Percentiles rank a stretch among this genome's conserved stretches.
These are phyloP conservation scores for Trametes villosa DNA, from an alignment of 768 basidiomycete genomes.

Conservation along the genomic window DNA sequence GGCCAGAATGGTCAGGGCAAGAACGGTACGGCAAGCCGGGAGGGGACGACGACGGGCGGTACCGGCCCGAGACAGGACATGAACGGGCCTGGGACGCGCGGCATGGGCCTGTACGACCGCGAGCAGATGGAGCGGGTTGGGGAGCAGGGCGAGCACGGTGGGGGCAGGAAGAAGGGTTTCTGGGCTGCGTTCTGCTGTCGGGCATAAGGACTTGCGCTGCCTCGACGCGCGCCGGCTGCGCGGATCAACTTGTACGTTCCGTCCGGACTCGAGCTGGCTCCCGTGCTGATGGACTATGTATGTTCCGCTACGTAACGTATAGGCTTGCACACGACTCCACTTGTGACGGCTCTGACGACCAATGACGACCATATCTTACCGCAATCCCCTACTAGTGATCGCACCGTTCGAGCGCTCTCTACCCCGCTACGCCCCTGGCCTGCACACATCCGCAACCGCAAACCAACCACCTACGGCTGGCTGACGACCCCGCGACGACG, in stretches of 20 bases:
- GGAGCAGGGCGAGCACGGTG: constrained; percentile 62
- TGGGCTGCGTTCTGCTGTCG: constrained; percentile 73
- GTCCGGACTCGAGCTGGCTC: neutral
- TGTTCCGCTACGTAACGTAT: neutral
- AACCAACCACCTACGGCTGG: constrained; percentile 8
- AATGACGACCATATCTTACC: constrained; percentile 17
- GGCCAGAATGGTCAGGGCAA: constrained; percentile 56
- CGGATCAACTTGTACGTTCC: constrained; percentile 23
- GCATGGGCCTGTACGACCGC: constrained; percentile 69
- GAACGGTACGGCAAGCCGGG: constrained; percentile 50
- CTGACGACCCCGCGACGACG: constrained; percentile 23
- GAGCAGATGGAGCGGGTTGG: constrained; percentile 64
- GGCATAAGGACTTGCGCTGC: constrained; percentile 42
- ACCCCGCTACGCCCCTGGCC: neutral
- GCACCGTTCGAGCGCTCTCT: constrained; percentile 7
- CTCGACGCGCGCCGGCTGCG: constrained; percentile 28
- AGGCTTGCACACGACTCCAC: constrained; percentile 21
- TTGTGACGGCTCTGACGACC: constrained; percentile 27
- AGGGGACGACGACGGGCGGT: constrained; percentile 52
- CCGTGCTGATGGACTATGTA: constrained; percentile 1
- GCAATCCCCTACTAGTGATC: constrained; percentile 4
- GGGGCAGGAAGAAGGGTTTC: constrained; percentile 64
- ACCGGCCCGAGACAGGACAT: constrained; percentile 40
- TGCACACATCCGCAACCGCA: constrained; percentile 3
- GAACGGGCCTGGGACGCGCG: constrained; percentile 47